Evolutionary conservation across 495 filamentous ascomycete species (phyloP).

Genomic region (Xylaria intraflava): DNA sequence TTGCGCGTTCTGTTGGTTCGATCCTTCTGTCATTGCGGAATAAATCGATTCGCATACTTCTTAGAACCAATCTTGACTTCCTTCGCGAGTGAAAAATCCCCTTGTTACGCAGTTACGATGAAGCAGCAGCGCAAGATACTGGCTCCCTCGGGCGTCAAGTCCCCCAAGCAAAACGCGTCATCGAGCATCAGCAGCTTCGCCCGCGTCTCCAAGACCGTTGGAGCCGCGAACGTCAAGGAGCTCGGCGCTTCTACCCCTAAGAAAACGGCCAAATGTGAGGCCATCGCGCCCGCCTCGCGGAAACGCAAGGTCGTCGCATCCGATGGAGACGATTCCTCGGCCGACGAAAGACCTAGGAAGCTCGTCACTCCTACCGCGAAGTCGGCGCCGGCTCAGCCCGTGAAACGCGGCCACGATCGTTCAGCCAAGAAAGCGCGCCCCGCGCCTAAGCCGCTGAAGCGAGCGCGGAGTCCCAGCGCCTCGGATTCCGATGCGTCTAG

Average conservation of each 20-base stretch:
- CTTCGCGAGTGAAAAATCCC: neutral
- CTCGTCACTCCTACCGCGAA: constrained; percentile 3
- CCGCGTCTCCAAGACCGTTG: constrained; percentile 30
- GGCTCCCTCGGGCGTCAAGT: constrained; percentile 11
- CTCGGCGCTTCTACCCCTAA: constrained; percentile 13
- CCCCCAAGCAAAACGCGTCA: constrained; percentile 13
- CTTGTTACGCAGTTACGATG: constrained; percentile 2
- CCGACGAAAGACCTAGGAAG: constrained; percentile 19
- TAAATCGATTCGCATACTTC: too few species aligned
- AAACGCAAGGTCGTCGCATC: constrained; percentile 22
- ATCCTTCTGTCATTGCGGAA: too few species aligned
- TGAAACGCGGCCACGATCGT: constrained; percentile 16
- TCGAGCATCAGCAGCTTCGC: constrained; percentile 31
- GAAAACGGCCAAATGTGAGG: constrained; percentile 15
- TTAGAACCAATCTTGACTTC: neutral
- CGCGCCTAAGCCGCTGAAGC: constrained; percentile 15
- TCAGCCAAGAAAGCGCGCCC: constrained; percentile 18
- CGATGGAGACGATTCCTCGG: constrained; percentile 20
- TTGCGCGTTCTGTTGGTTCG: too few species aligned
- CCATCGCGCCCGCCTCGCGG: constrained; percentile 23
- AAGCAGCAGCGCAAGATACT: constrained; percentile 22
- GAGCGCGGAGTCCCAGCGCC: constrained; percentile 20
- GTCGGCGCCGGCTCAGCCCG: constrained; percentile 4
- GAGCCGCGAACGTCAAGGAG: constrained; percentile 20
- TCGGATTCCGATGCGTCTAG: constrained; percentile 25